phyloP scores from a whole-genome alignment of 352 stramenopile genomes.

The Peronospora destructor region DNA sequence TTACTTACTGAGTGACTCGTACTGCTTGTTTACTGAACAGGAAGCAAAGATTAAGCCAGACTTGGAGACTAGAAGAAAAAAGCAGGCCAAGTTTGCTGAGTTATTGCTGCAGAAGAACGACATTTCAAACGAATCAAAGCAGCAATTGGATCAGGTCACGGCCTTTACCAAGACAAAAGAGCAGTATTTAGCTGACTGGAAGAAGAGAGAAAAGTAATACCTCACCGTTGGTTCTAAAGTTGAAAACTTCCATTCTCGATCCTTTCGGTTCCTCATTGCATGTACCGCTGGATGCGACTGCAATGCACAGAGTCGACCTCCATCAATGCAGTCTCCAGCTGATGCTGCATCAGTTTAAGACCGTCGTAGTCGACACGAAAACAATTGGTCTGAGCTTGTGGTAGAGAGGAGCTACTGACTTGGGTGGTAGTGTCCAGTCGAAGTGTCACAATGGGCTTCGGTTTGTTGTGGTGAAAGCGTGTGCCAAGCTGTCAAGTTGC shows the following conservation, averaged over 20 bases:
- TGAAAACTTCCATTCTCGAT: background rate
- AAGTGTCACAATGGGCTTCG: conserved; percentile 68
- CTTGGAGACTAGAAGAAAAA: conserved; percentile 45
- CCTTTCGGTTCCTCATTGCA: conserved; percentile 30
- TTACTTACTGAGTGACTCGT: background rate
- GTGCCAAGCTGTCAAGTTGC: conserved; percentile 39
- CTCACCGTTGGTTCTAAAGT: no score
- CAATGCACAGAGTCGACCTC: conserved; percentile 63
- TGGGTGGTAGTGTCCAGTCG: conserved; percentile 39
- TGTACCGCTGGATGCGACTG: conserved; percentile 69
- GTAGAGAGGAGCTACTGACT: conserved; percentile 14
- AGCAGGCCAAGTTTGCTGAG: conserved; percentile 70
- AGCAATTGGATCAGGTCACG: conserved; percentile 76
- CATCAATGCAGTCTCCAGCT: conserved; percentile 61
- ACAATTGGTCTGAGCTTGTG: conserved; percentile 32
- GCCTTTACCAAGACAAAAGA: conserved; percentile 49
- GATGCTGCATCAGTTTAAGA: conserved; percentile 53
- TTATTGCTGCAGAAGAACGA: conserved; percentile 48
- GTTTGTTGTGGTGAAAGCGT: conserved; percentile 49
- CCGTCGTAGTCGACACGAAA: conserved; percentile 58
- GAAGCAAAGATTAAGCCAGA: conserved; percentile 67
- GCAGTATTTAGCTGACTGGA: conserved; percentile 23
- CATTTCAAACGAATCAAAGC: conserved; percentile 54
- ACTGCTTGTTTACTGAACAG: conserved; percentile 23
- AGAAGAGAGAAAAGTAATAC: conserved; percentile 19